Evolutionary conservation across 2,329 filamentous ascomycete genomes (phyloP).

Genomic region (Sphaerostilbella broomeana): DNA sequence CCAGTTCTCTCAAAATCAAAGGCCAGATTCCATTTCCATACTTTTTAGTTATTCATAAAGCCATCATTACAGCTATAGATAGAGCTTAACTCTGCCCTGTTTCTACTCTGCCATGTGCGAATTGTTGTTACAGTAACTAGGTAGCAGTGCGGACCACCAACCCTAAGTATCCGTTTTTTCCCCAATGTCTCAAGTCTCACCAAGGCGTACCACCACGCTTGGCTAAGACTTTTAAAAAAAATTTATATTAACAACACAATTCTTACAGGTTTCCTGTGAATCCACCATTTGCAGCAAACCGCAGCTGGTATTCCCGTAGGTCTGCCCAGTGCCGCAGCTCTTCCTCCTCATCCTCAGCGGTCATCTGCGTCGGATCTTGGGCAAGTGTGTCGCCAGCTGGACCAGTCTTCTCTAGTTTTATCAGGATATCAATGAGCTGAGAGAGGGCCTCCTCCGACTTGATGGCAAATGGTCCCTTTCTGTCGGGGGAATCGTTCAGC

Average conservation of each 20-base stretch:
- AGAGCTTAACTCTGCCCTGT: too few species aligned
- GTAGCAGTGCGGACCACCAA: too few species aligned
- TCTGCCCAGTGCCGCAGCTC: slow-evolving; percentile 74
- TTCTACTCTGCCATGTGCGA: too few species aligned
- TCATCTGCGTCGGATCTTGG: slow-evolving; percentile 34
- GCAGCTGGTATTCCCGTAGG: slow-evolving; percentile 68
- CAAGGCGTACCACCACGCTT: too few species aligned
- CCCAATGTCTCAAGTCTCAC: too few species aligned
- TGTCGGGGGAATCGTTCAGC: slow-evolving; percentile 50
- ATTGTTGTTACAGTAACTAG: too few species aligned
- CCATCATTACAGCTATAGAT: too few species aligned
- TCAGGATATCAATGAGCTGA: slow-evolving; percentile 67
- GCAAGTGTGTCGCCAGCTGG: slow-evolving; percentile 25
- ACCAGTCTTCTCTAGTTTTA: slow-evolving; percentile 63
- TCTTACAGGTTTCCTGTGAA: slow-evolving; percentile 26
- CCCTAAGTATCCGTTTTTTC: too few species aligned
- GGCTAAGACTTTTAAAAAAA: too few species aligned
- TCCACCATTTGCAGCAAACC: slow-evolving; percentile 61
- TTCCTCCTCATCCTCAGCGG: slow-evolving; percentile 61
- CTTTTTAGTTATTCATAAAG: too few species aligned
- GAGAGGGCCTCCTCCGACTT: slow-evolving; percentile 65
- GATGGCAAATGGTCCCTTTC: slow-evolving; percentile 43
- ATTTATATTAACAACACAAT: background rate
- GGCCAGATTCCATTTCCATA: too few species aligned
- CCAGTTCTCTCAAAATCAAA: too few species aligned